Conservation (phyloP, 2,329 filamentous ascomycete species). For the Anisogramma anomala region DNA sequence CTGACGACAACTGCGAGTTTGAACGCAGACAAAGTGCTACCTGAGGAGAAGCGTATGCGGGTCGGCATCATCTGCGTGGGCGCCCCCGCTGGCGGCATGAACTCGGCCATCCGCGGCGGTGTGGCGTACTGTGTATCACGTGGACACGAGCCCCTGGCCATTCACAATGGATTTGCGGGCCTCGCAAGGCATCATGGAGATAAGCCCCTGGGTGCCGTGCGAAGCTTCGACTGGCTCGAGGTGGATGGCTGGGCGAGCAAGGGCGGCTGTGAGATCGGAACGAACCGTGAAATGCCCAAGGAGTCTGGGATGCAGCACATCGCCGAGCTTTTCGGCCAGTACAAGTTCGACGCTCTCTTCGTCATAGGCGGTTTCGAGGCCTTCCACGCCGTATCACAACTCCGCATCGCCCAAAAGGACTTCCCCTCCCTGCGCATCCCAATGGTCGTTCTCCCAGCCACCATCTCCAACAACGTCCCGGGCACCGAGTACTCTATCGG, state of each 20-base stretch:
- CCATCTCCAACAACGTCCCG: slow-evolving; percentile 96
- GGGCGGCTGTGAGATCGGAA: slow-evolving; percentile 95
- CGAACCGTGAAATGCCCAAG: slow-evolving; percentile 81
- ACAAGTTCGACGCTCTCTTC: slow-evolving; percentile 85
- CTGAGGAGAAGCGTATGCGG: slow-evolving; percentile 70
- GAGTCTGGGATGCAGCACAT: slow-evolving; percentile 76
- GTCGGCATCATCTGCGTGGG: slow-evolving; percentile 96
- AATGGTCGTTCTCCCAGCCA: slow-evolving; percentile 84
- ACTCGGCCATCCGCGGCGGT: slow-evolving; percentile 84
- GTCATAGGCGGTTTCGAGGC: slow-evolving; percentile 93
- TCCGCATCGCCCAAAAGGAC: slow-evolving; percentile 65
- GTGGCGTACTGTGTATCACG: slow-evolving; percentile 85
- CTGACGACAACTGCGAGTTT: slow-evolving; percentile 79
- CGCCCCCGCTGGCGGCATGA: slow-evolving; percentile 95
- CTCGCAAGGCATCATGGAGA: slow-evolving; percentile 84
- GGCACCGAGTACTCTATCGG: slow-evolving; percentile 95
- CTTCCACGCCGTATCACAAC: slow-evolving; percentile 80
- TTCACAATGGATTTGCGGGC: slow-evolving; percentile 95
- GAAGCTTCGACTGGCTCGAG: slow-evolving; percentile 82
- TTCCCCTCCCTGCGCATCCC: slow-evolving; percentile 87
- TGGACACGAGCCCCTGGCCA: slow-evolving; percentile 84
- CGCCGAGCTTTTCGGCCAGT: slow-evolving; percentile 71
- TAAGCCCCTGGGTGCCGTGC: slow-evolving; percentile 68
- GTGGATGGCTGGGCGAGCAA: slow-evolving; percentile 92
- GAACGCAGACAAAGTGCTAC: slow-evolving; percentile 51